Percentiles rank a stretch among this genome's conserved stretches.
Conservation (phyloP, 176 grass and related monocot species). For the Raddia guianensis region DNA sequence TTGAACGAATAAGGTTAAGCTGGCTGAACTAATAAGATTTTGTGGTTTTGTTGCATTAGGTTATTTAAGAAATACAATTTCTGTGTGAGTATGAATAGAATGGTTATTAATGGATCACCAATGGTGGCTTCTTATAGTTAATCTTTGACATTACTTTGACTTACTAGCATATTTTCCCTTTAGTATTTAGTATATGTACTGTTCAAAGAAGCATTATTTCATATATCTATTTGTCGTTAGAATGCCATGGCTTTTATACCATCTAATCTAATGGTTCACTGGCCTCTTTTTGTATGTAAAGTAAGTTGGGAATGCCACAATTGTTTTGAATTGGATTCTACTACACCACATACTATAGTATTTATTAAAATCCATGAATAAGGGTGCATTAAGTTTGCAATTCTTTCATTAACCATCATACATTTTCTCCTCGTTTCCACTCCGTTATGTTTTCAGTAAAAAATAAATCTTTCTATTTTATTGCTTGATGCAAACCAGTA, state of each 20-base stretch:
- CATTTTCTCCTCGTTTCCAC: too few relatives aligned
- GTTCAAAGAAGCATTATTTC: background rate
- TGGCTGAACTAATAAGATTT: background rate
- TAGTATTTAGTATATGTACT: background rate
- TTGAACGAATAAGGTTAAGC: too few relatives aligned
- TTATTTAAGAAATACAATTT: background rate
- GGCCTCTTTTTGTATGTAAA: background rate
- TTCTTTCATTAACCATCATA: too few relatives aligned
- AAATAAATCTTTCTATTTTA: too few relatives aligned
- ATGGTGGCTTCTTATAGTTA: background rate
- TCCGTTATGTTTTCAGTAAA: too few relatives aligned
- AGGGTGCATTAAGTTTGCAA: too few relatives aligned
- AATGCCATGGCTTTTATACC: background rate
- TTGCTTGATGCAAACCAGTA: too few relatives aligned
- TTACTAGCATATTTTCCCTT: background rate
- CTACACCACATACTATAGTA: too few relatives aligned
- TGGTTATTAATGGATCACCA: background rate
- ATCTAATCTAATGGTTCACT: background rate
- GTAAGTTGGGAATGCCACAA: conserved; percentile 8
- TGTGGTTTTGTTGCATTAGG: background rate
- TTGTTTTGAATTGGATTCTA: background rate
- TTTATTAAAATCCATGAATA: too few relatives aligned
- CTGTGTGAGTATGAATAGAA: conserved; percentile 2
- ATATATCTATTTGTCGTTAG: background rate
- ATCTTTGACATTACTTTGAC: background rate